These are phyloP conservation scores for Salix purpurea DNA, from an alignment of 345 rosid genomes.

Conservation along the genomic window DNA sequence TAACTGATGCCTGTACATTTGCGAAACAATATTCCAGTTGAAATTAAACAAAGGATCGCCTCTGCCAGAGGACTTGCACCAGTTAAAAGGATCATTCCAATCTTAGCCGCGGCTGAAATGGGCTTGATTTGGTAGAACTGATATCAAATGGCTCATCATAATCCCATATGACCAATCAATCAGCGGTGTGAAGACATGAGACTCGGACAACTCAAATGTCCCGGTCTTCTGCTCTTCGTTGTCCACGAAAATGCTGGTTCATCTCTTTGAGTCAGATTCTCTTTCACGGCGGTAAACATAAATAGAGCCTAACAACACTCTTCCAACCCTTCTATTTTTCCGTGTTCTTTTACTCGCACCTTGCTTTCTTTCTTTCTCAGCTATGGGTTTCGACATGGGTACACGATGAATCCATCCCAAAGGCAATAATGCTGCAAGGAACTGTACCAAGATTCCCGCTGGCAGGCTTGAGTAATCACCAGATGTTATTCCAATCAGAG, in stretches of 20 bases:
- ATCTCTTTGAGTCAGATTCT: slow-evolving; percentile 45
- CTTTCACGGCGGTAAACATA: slow-evolving; percentile 48
- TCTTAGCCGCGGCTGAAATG: neutral
- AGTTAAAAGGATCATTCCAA: neutral
- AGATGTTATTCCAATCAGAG: slow-evolving; percentile 57
- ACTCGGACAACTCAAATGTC: neutral
- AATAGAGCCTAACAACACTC: slow-evolving; percentile 37
- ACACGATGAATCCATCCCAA: slow-evolving; percentile 50
- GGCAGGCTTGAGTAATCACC: slow-evolving; percentile 58
- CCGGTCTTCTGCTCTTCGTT: neutral
- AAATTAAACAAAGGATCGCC: neutral
- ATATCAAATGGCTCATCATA: neutral
- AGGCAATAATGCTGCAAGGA: slow-evolving; percentile 63
- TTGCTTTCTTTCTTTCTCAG: slow-evolving; percentile 46
- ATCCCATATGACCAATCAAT: neutral
- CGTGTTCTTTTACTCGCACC: slow-evolving; percentile 47
- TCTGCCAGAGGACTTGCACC: neutral
- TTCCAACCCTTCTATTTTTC: slow-evolving; percentile 56
- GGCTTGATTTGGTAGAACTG: neutral
- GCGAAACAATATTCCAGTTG: neutral
- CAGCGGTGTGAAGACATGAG: neutral
- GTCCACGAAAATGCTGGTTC: neutral
- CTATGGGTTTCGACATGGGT: slow-evolving; percentile 40
- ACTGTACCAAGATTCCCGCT: slow-evolving; percentile 57
- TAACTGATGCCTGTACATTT: neutral